These are phyloP conservation scores for Cyclotella cryptica DNA, from an alignment of 108 stramenopile genomes.

Conservation along the genomic window DNA sequence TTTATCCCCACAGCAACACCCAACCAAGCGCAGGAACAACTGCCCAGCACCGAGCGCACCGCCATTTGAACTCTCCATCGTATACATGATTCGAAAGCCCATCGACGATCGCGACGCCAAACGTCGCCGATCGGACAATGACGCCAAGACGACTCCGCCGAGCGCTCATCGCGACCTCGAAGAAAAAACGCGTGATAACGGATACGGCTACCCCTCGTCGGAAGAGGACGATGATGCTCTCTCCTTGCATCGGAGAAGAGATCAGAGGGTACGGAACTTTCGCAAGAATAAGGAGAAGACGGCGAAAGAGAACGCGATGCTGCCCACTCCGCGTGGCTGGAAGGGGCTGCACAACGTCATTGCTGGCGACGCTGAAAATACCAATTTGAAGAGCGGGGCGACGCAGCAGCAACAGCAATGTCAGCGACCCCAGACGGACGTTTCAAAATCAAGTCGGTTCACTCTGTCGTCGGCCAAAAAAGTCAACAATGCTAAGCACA, in stretches of 20 bases:
- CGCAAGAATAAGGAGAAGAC: neutral
- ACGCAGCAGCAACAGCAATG: neutral
- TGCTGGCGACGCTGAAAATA: neutral
- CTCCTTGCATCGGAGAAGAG: neutral
- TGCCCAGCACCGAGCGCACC: no score
- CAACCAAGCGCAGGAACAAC: no score
- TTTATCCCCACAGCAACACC: no score
- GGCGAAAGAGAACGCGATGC: slow-evolving; percentile 11
- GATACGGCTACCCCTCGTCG: slow-evolving; percentile 40
- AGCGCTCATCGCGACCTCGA: slow-evolving; percentile 20
- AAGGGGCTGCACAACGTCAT: slow-evolving; percentile 1
- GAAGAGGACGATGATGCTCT: slow-evolving; percentile 19
- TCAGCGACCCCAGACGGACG: slow-evolving; percentile 16
- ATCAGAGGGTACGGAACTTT: neutral
- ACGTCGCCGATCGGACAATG: no score
- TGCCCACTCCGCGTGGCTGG: slow-evolving; percentile 41
- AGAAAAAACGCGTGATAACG: slow-evolving; percentile 23
- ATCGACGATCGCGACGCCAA: no score
- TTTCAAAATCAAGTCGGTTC: slow-evolving; percentile 42
- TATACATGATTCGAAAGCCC: no score
- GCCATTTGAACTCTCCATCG: no score
- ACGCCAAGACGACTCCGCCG: no score
- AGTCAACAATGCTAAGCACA: slow-evolving; percentile 10
- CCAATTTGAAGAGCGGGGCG: neutral
- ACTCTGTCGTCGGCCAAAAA: slow-evolving; percentile 35